phyloP scores from a whole-genome alignment of 202 grass and related monocot species.

The Cymbopogon flexuosus region DNA sequence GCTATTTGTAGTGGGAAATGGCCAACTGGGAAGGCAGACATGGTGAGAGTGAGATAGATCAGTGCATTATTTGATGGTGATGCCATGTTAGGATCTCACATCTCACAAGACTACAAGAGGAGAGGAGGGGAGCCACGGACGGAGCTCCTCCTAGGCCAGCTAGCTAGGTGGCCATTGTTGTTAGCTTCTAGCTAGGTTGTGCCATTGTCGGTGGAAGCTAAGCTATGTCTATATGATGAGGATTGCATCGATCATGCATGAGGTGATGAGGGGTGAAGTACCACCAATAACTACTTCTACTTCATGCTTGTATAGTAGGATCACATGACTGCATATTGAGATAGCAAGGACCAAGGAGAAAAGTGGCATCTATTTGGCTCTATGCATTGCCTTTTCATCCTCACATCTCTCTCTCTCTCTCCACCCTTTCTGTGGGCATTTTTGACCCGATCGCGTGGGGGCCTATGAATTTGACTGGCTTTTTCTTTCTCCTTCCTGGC shows the following conservation, averaged over 20 bases:
- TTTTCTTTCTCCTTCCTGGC: background rate
- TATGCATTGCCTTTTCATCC: constrained; percentile 20
- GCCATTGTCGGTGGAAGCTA: background rate
- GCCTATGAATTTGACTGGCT: constrained; percentile 34
- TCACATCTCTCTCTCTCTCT: background rate
- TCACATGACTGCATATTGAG: constrained; percentile 21
- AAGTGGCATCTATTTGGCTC: constrained; percentile 40
- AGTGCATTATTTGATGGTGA: constrained; percentile 28
- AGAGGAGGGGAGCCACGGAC: background rate
- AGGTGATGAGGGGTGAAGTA: background rate
- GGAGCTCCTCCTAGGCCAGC: background rate
- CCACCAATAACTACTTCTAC: constrained; percentile 18
- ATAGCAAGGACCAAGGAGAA: constrained; percentile 1
- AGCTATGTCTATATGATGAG: constrained; percentile 13
- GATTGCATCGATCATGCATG: background rate
- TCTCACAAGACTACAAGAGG: background rate
- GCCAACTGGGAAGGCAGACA: background rate
- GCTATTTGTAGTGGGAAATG: background rate
- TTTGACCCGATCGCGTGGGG: constrained; percentile 24
- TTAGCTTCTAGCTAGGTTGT: constrained; percentile 6
- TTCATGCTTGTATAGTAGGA: constrained; percentile 16
- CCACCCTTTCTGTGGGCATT: constrained; percentile 13
- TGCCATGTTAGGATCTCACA: constrained; percentile 11
- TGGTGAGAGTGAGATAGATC: background rate
- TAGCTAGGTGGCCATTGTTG: constrained; percentile 7